A percentile compares a stretch with the other conserved stretches of the same genome.
Evolutionary conservation across 2,329 filamentous ascomycete species (phyloP).

Genomic region (Phaeosphaeria sp.): DNA sequence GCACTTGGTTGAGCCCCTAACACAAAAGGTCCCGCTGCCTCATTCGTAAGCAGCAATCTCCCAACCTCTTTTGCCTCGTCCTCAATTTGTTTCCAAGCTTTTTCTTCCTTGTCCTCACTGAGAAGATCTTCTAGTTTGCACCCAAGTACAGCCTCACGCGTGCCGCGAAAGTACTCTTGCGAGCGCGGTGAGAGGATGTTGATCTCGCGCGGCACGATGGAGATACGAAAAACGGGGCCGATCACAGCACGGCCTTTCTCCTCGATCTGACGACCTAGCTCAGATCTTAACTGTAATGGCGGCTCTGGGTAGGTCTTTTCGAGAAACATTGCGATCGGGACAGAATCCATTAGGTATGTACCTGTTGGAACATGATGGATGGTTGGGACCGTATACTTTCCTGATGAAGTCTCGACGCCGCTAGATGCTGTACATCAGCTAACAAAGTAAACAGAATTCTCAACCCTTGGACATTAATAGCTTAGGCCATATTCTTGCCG

Average conservation of each 20-base stretch:
- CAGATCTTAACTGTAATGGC: slow-evolving; percentile 44
- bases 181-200: slow-evolving; percentile 46
- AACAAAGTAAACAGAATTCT: too few species aligned
- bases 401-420: slow-evolving; percentile 18
- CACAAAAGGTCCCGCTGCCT: slow-evolving; percentile 49
- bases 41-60: slow-evolving; percentile 44
- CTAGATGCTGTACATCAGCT: slow-evolving; percentile 12
- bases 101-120: slow-evolving; percentile 31
- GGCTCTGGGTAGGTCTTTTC: slow-evolving; percentile 50
- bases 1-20: slow-evolving; percentile 45
- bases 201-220: slow-evolving; percentile 49
- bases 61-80: slow-evolving; percentile 35
- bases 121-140: slow-evolving; percentile 48
- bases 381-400: slow-evolving; percentile 38
- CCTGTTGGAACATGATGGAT: slow-evolving; percentile 51
- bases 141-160: slow-evolving; percentile 26
- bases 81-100: slow-evolving; percentile 31
- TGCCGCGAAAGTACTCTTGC: slow-evolving; percentile 49
- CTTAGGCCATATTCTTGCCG: too few species aligned
- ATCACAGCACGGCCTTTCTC: slow-evolving; percentile 37
- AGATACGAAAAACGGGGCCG: slow-evolving; percentile 35
- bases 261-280: slow-evolving; percentile 45
- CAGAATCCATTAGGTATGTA: slow-evolving; percentile 52
- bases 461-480: too few species aligned
- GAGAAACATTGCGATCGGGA: slow-evolving; percentile 49